phyloP scores from a whole-genome alignment of 805 yeast species.

The Kodamaea kakaduensis region DNA sequence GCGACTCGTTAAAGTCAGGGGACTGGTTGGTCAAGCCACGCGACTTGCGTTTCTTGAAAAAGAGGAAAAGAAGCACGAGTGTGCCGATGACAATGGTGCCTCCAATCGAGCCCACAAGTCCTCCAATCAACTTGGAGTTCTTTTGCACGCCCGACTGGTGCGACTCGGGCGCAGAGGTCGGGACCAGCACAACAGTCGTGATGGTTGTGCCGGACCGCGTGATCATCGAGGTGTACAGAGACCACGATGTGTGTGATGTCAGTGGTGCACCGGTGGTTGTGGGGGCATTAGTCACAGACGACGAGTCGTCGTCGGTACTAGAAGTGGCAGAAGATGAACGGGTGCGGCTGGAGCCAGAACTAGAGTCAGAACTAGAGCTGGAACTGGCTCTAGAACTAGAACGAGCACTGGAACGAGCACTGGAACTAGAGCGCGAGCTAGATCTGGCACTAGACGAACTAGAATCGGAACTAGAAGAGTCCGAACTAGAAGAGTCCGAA shows the following conservation, averaged over 20 bases:
- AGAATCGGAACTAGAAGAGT: background rate
- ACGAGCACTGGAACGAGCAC: background rate
- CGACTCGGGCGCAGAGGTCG: conserved; percentile 26
- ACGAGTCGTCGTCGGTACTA: background rate
- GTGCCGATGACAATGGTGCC: conserved; percentile 40
- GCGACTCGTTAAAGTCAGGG: conserved; percentile 39
- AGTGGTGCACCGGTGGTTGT: conserved; percentile 3
- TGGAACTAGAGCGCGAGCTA: background rate
- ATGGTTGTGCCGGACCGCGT: conserved; percentile 33
- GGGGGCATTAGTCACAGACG: conserved; percentile 4
- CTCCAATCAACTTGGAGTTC: conserved; percentile 40
- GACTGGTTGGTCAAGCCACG: conserved; percentile 34
- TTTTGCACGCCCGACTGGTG: conserved; percentile 15
- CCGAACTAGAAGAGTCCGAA: conserved; percentile 1
- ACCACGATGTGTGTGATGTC: conserved; percentile 6
- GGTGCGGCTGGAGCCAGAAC: background rate
- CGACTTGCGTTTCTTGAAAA: conserved; percentile 30
- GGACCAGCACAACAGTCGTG: conserved; percentile 37
- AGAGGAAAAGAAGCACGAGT: conserved; percentile 32
- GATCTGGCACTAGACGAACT: background rate
- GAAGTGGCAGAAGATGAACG: background rate
- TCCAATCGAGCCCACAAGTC: conserved; percentile 45
- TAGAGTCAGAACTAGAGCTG: background rate
- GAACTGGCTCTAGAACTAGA: conserved; percentile 1
- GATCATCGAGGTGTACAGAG: conserved; percentile 19